phyloP scores from a whole-genome alignment of 1,139 yeast species.

The Yamadazyma atmosphaerica region DNA sequence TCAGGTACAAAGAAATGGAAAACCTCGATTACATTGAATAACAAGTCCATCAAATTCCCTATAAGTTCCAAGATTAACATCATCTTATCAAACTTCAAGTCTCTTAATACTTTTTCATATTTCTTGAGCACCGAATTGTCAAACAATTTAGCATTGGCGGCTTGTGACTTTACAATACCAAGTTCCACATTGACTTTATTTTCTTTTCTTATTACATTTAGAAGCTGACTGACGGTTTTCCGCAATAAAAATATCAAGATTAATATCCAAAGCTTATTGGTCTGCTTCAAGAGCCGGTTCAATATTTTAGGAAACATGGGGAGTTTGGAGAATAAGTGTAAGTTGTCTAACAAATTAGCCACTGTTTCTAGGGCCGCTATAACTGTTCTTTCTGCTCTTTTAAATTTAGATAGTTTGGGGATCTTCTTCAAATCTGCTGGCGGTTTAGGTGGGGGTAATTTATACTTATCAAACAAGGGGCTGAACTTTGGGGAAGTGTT shows the following conservation, averaged over 20 bases:
- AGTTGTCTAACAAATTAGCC: slow-evolving; percentile 45
- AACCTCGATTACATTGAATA: slow-evolving; percentile 43
- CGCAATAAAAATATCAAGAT: slow-evolving; percentile 44
- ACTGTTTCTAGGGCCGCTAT: slow-evolving; percentile 36
- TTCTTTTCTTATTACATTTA: slow-evolving; percentile 42
- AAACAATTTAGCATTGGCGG: slow-evolving; percentile 24
- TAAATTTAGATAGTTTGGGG: slow-evolving; percentile 18
- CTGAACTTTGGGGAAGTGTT: slow-evolving; percentile 16
- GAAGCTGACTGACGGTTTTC: slow-evolving; percentile 44
- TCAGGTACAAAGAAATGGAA: slow-evolving; percentile 39
- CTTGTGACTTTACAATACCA: slow-evolving; percentile 26
- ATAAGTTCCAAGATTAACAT: slow-evolving; percentile 45
- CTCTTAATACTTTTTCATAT: slow-evolving; percentile 44
- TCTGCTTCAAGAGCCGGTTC: slow-evolving; percentile 36
- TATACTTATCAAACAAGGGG: slow-evolving; percentile 28
- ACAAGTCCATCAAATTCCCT: slow-evolving; percentile 45
- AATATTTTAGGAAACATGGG: slow-evolving; percentile 44
- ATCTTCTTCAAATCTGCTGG: slow-evolving; percentile 3
- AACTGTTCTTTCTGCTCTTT: slow-evolving; percentile 30
- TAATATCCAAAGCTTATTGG: slow-evolving; percentile 48
- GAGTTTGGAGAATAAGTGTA: slow-evolving; percentile 44
- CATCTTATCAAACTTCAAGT: slow-evolving; percentile 44
- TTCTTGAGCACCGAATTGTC: slow-evolving; percentile 32
- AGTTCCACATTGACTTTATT: slow-evolving; percentile 40
- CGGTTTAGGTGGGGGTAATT: slow-evolving; percentile 8